Percentiles rank a stretch among this genome's conserved stretches.
phyloP scores from a whole-genome alignment of 441 rosid species.

The Pelargonium hybrid region DNA sequence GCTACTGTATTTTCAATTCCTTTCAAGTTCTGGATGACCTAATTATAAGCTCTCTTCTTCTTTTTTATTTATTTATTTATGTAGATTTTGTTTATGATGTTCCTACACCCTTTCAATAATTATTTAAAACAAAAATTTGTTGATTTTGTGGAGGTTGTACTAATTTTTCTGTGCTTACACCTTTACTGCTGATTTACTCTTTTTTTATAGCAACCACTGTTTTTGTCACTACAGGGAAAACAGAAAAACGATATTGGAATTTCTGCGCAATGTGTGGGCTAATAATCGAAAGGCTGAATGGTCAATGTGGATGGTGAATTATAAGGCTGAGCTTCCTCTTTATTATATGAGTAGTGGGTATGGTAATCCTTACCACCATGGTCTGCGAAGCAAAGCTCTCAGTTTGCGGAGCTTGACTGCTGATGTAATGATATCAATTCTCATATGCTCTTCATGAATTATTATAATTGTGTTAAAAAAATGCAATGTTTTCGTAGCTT shows the following conservation, averaged over 20 bases:
- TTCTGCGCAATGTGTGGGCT: constrained; percentile 60
- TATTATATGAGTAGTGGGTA: constrained; percentile 60
- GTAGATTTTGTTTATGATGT: no score
- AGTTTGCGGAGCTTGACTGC: constrained; percentile 52
- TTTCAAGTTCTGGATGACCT: background rate
- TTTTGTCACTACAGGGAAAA: constrained; percentile 42
- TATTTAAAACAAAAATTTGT: background rate
- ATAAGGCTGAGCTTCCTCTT: constrained; percentile 89
- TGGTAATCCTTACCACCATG: constrained; percentile 42
- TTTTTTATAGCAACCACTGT: background rate
- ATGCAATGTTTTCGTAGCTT: background rate
- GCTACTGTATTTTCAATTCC: background rate
- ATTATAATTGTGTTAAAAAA: background rate
- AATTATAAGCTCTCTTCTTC: no score
- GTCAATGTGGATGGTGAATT: constrained; percentile 95
- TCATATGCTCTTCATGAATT: constrained; percentile 3
- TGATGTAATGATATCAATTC: constrained; percentile 35
- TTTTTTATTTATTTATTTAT: no score
- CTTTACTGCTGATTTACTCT: constrained; percentile 12
- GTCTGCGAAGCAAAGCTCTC: constrained; percentile 45
- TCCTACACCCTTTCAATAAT: background rate
- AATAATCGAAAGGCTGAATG: constrained; percentile 83
- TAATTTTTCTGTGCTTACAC: background rate
- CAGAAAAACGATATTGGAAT: constrained; percentile 46
- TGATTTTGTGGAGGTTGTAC: background rate